phyloP scores from a whole-genome alignment of 2,329 filamentous ascomycete species.

The Xylariales sp. region DNA sequence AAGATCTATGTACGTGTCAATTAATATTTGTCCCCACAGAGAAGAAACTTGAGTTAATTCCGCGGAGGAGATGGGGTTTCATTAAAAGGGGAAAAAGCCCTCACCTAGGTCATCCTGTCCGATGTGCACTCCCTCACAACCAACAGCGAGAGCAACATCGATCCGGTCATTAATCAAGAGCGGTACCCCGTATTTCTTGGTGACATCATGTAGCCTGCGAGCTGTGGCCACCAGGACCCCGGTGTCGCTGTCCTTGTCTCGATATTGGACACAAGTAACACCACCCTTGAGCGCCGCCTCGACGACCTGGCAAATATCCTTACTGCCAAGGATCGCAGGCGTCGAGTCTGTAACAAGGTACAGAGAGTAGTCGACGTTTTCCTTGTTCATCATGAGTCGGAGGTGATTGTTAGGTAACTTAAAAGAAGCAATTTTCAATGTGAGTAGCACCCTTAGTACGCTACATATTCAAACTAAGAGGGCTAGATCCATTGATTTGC shows the following conservation, averaged over 20 bases:
- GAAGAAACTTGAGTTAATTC: too few species aligned
- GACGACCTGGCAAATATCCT: conserved; percentile 69
- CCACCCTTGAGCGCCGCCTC: conserved; percentile 72
- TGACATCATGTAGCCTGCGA: conserved; percentile 66
- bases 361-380: conserved; percentile 67
- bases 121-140: conserved; percentile 88
- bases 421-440: too few species aligned
- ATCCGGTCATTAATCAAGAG: conserved; percentile 91
- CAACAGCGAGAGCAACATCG: conserved; percentile 80
- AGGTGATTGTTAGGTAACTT: too few species aligned
- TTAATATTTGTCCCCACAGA: too few species aligned
- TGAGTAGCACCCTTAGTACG: too few species aligned
- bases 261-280: conserved; percentile 82
- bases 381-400: conserved; percentile 24
- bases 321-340: conserved; percentile 70
- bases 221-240: conserved; percentile 67
- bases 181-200: conserved; percentile 64
- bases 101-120: conserved; percentile 89
- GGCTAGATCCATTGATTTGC: too few species aligned
- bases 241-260: conserved; percentile 81
- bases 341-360: conserved; percentile 95
- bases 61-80: too few species aligned
- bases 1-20: conserved; percentile 40
- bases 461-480: too few species aligned
- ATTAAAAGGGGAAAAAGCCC: conserved; percentile 17